Percentiles rank a stretch among this genome's conserved stretches.
phyloP scores from a whole-genome alignment of 2,329 filamentous ascomycete species.

The Dendryphion nanum region DNA sequence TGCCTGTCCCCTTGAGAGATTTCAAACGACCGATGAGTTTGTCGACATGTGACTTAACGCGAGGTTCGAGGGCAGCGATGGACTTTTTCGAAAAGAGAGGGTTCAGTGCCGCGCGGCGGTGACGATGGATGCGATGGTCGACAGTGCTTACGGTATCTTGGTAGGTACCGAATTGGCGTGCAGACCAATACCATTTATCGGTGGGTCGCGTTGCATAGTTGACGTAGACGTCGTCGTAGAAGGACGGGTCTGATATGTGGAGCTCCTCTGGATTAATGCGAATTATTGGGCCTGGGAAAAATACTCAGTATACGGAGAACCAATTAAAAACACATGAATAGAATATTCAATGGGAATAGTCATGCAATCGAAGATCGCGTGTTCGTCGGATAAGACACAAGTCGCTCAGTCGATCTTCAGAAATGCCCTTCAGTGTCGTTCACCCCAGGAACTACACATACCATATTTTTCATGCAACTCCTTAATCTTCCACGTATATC shows the following conservation, averaged over 20 bases:
- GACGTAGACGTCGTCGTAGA: slow-evolving; percentile 21
- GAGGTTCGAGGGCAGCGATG: slow-evolving; percentile 13
- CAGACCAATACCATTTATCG: slow-evolving; percentile 12
- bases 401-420: too few relatives aligned
- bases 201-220: slow-evolving; percentile 4
- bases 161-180: slow-evolving; percentile 7
- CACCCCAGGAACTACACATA: slow-evolving; percentile 1
- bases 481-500: not conserved
- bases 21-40: not conserved
- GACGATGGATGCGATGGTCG: slow-evolving; percentile 23
- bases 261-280: slow-evolving; percentile 23
- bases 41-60: slow-evolving; percentile 3
- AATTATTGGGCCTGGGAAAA: slow-evolving; percentile 21
- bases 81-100: slow-evolving; percentile 25
- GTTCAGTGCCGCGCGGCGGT: slow-evolving; percentile 21
- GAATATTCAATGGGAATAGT: too few relatives aligned
- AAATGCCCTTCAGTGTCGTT: not conserved
- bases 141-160: slow-evolving; percentile 16
- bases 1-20: not conserved
- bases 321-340: too few relatives aligned
- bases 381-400: too few relatives aligned
- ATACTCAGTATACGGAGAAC: too few relatives aligned
- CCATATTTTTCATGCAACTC: not conserved
- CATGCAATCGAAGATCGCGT: too few relatives aligned
- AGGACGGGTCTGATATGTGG: slow-evolving; percentile 17